Evolutionary conservation across 2,329 filamentous ascomycete species (phyloP).

Genomic region (Scedosporium minutisporum): DNA sequence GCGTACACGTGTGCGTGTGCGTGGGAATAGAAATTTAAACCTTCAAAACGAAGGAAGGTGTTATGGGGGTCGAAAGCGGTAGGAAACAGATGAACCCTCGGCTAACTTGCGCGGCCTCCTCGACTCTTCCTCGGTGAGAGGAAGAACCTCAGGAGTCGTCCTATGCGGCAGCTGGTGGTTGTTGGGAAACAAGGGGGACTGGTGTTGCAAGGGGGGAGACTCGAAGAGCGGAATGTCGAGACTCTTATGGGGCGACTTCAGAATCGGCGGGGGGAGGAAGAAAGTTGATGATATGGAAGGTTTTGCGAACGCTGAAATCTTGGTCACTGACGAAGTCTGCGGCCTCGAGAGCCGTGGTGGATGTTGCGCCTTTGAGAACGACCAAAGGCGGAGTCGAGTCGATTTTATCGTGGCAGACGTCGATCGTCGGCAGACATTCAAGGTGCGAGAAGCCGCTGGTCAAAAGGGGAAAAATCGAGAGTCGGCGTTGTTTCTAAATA

Average conservation of each 20-base stretch:
- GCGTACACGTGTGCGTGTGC: no score
- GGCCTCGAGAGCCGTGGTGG: conserved; percentile 55
- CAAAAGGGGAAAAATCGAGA: no score
- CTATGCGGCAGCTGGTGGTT: conserved; percentile 98
- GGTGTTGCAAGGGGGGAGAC: conserved; percentile 33
- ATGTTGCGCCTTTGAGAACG: conserved; percentile 50
- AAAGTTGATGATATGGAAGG: conserved; percentile 57
- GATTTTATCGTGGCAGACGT: background rate
- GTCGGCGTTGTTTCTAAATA: no score
- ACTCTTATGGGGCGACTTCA: conserved; percentile 35
- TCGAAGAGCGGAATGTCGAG: conserved; percentile 42
- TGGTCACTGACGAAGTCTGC: conserved; percentile 54
- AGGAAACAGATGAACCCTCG: conserved; percentile 85
- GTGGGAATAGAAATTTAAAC: background rate
- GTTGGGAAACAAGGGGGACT: conserved; percentile 46
- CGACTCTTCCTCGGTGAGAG: conserved; percentile 99
- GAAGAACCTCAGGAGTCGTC: conserved; percentile 96
- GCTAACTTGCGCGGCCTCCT: conserved; percentile 92
- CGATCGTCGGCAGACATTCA: no score
- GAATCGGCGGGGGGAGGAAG: conserved; percentile 47
- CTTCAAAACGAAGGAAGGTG: conserved; percentile 26
- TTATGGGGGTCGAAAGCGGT: conserved; percentile 96
- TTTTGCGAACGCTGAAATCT: conserved; percentile 59
- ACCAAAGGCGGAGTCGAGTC: conserved; percentile 46
- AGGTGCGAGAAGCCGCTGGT: no score